Percentiles rank a stretch among this genome's conserved stretches.
phyloP scores from a whole-genome alignment of 1,139 yeast species.

The Yamadazyma diddensiae region DNA sequence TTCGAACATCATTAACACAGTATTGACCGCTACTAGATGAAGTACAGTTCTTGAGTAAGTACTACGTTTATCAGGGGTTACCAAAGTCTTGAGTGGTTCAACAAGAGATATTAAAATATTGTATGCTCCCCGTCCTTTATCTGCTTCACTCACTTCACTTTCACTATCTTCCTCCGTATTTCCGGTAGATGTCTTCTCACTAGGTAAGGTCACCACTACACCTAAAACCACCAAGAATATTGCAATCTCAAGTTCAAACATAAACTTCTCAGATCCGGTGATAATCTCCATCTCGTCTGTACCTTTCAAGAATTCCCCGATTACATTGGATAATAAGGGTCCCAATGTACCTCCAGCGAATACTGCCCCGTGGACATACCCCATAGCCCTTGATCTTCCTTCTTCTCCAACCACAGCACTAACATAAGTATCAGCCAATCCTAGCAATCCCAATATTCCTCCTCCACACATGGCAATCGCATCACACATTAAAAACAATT shows the following conservation, averaged over 20 bases:
- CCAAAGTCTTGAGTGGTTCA: constrained; percentile 1
- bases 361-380: constrained; percentile 54
- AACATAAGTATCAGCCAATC: constrained; percentile 59
- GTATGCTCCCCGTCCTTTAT: constrained; percentile 26
- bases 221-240: constrained; percentile 25
- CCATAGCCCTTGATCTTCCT: constrained; percentile 53
- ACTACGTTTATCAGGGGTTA: neutral
- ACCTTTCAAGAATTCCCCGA: constrained; percentile 15
- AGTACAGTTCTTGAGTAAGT: neutral
- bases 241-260: constrained; percentile 29
- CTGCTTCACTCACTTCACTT: neutral
- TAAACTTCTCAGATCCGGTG: constrained; percentile 22
- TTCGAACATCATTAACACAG: constrained; percentile 5
- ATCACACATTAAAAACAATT: constrained; percentile 32
- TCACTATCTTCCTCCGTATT: too few species aligned
- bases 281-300: constrained; percentile 7
- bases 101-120: constrained; percentile 27
- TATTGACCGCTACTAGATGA: constrained; percentile 27
- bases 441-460: constrained; percentile 45
- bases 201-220: constrained; percentile 46
- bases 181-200: constrained; percentile 54
- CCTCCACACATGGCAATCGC: constrained; percentile 54
- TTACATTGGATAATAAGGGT: constrained; percentile 55
- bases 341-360: constrained; percentile 64
- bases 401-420: constrained; percentile 61